Base-by-base conservation (phyloP, 805 yeast genomes). In the Sporopachydermia quercuum region DNA sequence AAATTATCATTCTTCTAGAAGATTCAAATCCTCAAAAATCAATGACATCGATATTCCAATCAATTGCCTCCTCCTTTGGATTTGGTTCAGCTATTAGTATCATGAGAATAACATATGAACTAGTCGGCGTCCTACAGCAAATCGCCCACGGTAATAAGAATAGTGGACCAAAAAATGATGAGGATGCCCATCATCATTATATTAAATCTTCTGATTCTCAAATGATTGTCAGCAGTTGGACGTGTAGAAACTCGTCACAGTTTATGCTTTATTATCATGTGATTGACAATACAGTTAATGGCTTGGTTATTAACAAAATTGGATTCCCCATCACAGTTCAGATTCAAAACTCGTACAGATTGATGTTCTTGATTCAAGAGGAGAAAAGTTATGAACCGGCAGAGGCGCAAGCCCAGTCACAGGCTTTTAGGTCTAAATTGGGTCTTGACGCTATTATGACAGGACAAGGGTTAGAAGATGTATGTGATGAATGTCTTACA, bases 381-480 rank as follows among this genome's bases (percentile, higher is more conserved):
- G 30, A 23, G 30, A 23, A 23, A 23, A 23, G 30, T n/a, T 23
- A 8, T 23, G 30, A 23, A n/a, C 30, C 30, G n/a, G 30, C 30
- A 8, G 30, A 23, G n/a, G n/a, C 13, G n/a, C 30, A 8, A n/a
- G 13, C 8, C 13, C 30, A 23, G 30, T 8, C n/a, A 23, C 30
- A 23, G 30, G 30, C 30, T 8, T 23, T 23, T n/a, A 8, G 30
- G 30, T 23, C 30, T 23, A n/a, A n/a, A 23, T 23, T 23, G 30
- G n/a, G n/a, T 8, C 30, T 23, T 23, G n/a, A 23, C 30, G n/a
- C 30, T 23, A 8, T 23, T 8, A 23, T 23, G 30, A 8, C 30
- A 23, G 30, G 30, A 8, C 13, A 23, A 23, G 30, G 30, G 30
- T n/a, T 23, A n/a, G 30, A 8, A 8, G 30, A 23, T 8, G 30